These are phyloP conservation scores for Diplodia mutila DNA, from an alignment of 2,329 filamentous ascomycete genomes.

Conservation along the genomic window DNA sequence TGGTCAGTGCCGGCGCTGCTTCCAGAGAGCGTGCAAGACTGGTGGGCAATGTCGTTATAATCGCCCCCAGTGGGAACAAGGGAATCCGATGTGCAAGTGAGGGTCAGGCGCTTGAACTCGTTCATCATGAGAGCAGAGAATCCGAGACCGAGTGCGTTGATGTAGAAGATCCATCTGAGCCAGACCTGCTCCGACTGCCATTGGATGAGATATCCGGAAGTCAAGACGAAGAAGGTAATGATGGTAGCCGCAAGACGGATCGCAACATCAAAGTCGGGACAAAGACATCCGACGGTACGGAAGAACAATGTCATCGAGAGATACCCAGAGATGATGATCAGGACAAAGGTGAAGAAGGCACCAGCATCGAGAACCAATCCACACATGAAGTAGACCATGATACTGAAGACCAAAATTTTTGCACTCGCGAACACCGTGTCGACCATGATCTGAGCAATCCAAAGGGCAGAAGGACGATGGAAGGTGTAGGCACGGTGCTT, in stretches of 20 bases:
- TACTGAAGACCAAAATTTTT: constrained; percentile 68
- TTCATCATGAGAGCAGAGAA: constrained; percentile 85
- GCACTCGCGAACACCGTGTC: constrained; percentile 73
- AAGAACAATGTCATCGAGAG: constrained; percentile 86
- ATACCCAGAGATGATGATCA: constrained; percentile 74
- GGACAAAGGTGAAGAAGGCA: constrained; percentile 82
- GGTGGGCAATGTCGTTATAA: constrained; percentile 72
- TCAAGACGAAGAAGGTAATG: constrained; percentile 81
- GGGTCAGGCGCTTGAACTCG: constrained; percentile 71
- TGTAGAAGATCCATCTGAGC: constrained; percentile 79
- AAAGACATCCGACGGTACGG: constrained; percentile 75
- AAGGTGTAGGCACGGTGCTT: constrained; percentile 86
- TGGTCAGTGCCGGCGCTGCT: constrained; percentile 65
- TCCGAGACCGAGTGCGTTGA: constrained; percentile 73
- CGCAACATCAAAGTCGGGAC: constrained; percentile 82
- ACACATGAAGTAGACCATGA: constrained; percentile 84
- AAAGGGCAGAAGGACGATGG: constrained; percentile 78
- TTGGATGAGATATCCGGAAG: constrained; percentile 82
- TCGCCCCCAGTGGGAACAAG: constrained; percentile 72
- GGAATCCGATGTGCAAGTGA: constrained; percentile 70
- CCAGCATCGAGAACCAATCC: constrained; percentile 74
- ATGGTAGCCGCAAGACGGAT: constrained; percentile 78
- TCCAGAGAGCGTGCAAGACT: constrained; percentile 80
- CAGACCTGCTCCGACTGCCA: constrained; percentile 75
- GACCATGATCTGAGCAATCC: constrained; percentile 81